Base-by-base conservation (phyloP, 257 asterid genomes). In the Scutellaria galericulata region DNA sequence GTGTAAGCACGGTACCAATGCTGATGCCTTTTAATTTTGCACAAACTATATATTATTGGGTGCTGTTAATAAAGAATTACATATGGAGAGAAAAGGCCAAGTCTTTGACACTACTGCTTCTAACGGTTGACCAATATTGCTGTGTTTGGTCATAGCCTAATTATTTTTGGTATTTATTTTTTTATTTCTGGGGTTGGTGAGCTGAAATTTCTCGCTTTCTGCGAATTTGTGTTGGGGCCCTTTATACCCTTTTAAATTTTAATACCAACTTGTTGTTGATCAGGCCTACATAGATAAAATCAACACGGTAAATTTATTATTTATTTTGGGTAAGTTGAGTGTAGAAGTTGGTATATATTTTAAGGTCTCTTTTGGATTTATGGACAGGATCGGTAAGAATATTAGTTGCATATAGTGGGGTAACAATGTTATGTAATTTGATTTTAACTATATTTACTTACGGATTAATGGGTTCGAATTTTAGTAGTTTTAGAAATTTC, bases 111-210 rank as follows among this genome's bases (percentile, higher is more conserved):
- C 13, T 78, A 41, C 65, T 45, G 45, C 63, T 60, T 44, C 52
- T 20, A 27, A 61, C 40, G 61, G 78, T 76, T 76, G 84, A 80
- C 81, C 77, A 31, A 51, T 58, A 31, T 10, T n/a, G 75, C 14
- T 22, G 60, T 55, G 74, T 69, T 62, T 79, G 78, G 78, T 72
- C 75, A 14, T 53, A 52, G 37, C 5, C 15, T 14, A 35, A n/a
- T 55, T 8, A 7, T 7, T 14, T 14, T 2, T n/a, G 7, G 8
- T 14, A 53, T 1, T 15, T 2, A 53, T 18, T 42, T 20, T 20
- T 22, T 18, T 15, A 67, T 27, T 41, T 44, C 27, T 45, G 70
- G 39, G 77, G 83, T 79, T 79, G 83, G 80, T 79, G 80, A 79
- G 75, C 77, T 64, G 83, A 79, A 64, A 57, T 64, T 56, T 68